Evolutionary conservation across 163 green algal species (phyloP), one percentile per base, ranked within the genome.

Genomic region (Volvox carteri): DNA sequence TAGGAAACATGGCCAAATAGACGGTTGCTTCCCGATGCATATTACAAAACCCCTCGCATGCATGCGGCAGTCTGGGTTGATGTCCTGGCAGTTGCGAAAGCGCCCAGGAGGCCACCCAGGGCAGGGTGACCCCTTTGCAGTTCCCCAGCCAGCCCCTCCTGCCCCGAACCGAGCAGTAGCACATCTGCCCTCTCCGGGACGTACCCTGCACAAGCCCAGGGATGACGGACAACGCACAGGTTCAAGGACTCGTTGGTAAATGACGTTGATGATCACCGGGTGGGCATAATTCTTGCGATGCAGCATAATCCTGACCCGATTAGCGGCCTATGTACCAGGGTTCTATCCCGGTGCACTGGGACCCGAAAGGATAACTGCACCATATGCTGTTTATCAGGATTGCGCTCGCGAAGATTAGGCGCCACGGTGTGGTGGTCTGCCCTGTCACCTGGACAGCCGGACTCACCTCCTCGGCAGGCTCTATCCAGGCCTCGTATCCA

Each of bases 51-150:
- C n/a, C n/a, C n/a, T n/a, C n/a, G n/a, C n/a, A n/a, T n/a, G n/a
- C n/a, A n/a, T n/a, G n/a, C n/a, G n/a, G n/a, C n/a, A n/a, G n/a
- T n/a, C n/a, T n/a, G n/a, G n/a, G n/a, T n/a, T n/a, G n/a, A n/a
- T n/a, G n/a, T n/a, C 0, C 28, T 19, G 19, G 18, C 7, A 37
- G 54, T 4, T 4, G 77, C 50, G 25, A 85, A 85, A 5, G 58
- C 77, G 0, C 77, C 77, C 33, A 85, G 18, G 16, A 85, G 52
- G 12, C 77, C 77, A 6, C 54, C 77, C 35, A 85, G 21, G 14
- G 50, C 75, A 3, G 50, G 52, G 1, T 33, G 77, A 39, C 33
- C 33, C 35, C 52, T 52, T 21, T 56, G 5, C 52, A 70, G 77
- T 16, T 3, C 42, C 41, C 16, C 42, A 42, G 12, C 68, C 35